Conservation (phyloP, 441 rosid genomes). For the Pelargonium citronellum region DNA sequence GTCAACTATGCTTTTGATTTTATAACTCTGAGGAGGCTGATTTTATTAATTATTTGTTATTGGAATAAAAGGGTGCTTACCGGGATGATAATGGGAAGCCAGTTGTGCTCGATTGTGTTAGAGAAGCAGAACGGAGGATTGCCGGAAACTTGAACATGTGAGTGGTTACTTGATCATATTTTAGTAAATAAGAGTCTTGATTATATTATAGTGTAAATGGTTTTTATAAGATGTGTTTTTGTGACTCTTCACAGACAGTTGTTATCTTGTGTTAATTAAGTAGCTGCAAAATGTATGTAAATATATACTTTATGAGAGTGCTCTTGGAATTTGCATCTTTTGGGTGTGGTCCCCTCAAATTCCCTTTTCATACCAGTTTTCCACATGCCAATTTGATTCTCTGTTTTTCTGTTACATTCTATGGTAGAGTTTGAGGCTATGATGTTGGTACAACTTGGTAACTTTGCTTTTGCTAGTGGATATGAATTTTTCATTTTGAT, state of each 20-base stretch:
- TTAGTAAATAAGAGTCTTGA: background rate
- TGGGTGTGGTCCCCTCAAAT: background rate
- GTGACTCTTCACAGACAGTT: too few species aligned
- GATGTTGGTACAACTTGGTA: background rate
- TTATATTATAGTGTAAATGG: background rate
- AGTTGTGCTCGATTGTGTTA: slow-evolving; percentile 74
- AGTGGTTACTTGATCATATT: slow-evolving; percentile 19
- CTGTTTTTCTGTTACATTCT: background rate
- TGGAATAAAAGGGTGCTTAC: slow-evolving; percentile 69
- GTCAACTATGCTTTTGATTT: background rate
- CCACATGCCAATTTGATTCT: slow-evolving; percentile 1
- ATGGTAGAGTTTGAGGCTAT: slow-evolving; percentile 3
- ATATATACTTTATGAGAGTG: background rate
- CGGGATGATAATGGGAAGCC: slow-evolving; percentile 97
- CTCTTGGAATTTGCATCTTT: slow-evolving; percentile 3
- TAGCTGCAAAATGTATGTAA: background rate
- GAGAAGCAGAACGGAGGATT: slow-evolving; percentile 84
- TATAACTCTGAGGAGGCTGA: background rate
- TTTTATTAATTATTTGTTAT: slow-evolving; percentile 7
- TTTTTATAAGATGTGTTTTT: too few species aligned
- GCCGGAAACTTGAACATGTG: slow-evolving; percentile 72
- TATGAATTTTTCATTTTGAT: background rate
- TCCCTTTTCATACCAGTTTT: background rate
- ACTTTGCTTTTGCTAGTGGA: background rate
- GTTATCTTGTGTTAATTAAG: background rate